Base-by-base conservation (phyloP, 768 basidiomycete species). In the Naganishia kalamii region DNA sequence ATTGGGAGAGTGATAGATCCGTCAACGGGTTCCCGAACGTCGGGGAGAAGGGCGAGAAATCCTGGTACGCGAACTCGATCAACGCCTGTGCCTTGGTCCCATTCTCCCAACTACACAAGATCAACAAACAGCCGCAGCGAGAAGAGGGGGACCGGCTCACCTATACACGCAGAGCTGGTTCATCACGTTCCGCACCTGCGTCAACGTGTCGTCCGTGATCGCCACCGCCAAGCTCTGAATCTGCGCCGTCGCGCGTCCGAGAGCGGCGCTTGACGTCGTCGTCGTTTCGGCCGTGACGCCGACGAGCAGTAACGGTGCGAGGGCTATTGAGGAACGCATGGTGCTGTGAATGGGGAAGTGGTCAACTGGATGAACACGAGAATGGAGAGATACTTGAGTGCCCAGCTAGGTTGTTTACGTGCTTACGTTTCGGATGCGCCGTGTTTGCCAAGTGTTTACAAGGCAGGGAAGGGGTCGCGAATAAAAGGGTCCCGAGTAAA, bases 11-110 rank as follows among this genome's bases (percentile, higher is more conserved):
- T 67, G 73, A 63, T 65, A 33, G 11, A 44, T 41, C 29, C 1
- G 48, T 41, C 10, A 48, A 27, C 11, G 60, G 35, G 51, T 40
- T 46, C n/a, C 40, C 41, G 44, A 62, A 50, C 11, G 67, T 63
- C 7, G 67, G 47, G 30, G 59, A 40, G 65, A 74, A 76, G 52
- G 72, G 67, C 13, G 69, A 69, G 35, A 71, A 67, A 21, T 69
- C 63, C n/a, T 74, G 73, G 62, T 78, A 76, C 32, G 64, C 69
- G 41, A 61, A 68, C 70, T 78, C 74, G 27, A 78, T 33, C 33
- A 74, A 67, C 6, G 75, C 74, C 63, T 74, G 66, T 27, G 74
- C 68, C 59, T 69, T 69, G 11, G 77, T 76, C 8, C 68, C 68
- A 54, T 59, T 65, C 30, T 65, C 64, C 64, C 64, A 65, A 13